These are phyloP conservation scores for Lactuca sativa DNA, from an alignment of 129 eudicot species.

Conservation along the genomic window DNA sequence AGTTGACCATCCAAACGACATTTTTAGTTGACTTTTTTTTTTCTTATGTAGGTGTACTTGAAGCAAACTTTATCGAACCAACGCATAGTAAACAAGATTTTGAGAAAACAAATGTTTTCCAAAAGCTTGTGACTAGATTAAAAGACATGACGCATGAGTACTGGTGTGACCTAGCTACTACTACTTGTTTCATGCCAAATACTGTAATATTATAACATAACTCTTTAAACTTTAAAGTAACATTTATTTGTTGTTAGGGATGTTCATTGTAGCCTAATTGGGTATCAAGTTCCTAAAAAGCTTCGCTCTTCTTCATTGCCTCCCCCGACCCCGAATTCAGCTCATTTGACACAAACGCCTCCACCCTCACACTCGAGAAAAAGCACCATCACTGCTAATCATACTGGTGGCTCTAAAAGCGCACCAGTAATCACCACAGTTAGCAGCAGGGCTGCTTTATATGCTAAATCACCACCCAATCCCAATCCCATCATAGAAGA, in stretches of 20 bases:
- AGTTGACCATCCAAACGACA: neutral
- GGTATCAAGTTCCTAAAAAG: slow-evolving; percentile 47
- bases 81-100: slow-evolving; percentile 70
- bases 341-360: slow-evolving; percentile 20
- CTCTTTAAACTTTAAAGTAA: neutral
- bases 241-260: slow-evolving; percentile 54
- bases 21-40: slow-evolving; percentile 10
- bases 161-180: slow-evolving; percentile 41
- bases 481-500: neutral
- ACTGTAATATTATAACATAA: neutral
- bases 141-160: slow-evolving; percentile 60
- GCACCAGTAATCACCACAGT: slow-evolving; percentile 17
- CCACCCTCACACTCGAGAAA: slow-evolving; percentile 1
- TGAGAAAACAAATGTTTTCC: slow-evolving; percentile 59
- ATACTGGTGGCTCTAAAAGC: slow-evolving; percentile 22
- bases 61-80: slow-evolving; percentile 63
- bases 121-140: slow-evolving; percentile 59
- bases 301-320: slow-evolving; percentile 20
- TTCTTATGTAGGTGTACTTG: slow-evolving; percentile 48
- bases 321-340: slow-evolving; percentile 6
- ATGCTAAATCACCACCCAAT: neutral
- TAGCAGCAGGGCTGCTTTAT: slow-evolving; percentile 9
- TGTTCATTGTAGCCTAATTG: slow-evolving; percentile 65
- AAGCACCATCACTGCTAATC: slow-evolving; percentile 22
- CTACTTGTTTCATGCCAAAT: neutral